phyloP scores from a whole-genome alignment of 2,329 filamentous ascomycete genomes.

The Claviceps digitariae region DNA sequence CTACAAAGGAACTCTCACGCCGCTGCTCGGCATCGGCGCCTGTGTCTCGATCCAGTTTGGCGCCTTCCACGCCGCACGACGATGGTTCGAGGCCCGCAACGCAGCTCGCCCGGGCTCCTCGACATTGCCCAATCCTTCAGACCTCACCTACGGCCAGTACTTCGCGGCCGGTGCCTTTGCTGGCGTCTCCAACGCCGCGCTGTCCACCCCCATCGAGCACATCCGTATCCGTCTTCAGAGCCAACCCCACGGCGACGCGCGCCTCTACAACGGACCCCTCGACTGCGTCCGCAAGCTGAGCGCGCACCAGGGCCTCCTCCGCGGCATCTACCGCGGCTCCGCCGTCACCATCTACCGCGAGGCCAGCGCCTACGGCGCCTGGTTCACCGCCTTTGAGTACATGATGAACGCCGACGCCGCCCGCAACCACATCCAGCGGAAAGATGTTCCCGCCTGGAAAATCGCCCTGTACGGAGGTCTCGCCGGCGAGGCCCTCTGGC shows the following conservation, averaged over 20 bases:
- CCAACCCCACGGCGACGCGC: constrained; percentile 72
- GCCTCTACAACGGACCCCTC: constrained; percentile 69
- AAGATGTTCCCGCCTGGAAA: constrained; percentile 70
- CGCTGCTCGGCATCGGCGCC: constrained; percentile 87
- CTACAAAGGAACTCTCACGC: constrained; percentile 96
- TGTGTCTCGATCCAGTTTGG: constrained; percentile 98
- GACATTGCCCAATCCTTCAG: constrained; percentile 15
- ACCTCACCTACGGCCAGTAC: constrained; percentile 73
- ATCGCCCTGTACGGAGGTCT: constrained; percentile 86
- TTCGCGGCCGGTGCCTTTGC: constrained; percentile 85
- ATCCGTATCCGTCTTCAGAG: constrained; percentile 92
- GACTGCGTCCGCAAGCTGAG: constrained; percentile 85
- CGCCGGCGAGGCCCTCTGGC: constrained; percentile 87
- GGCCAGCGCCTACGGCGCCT: constrained; percentile 86
- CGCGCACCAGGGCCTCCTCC: constrained; percentile 46
- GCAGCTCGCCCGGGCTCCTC: constrained; percentile 41
- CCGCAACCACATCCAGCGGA: constrained; percentile 61
- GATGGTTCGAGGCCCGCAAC: constrained; percentile 70
- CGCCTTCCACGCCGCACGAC: constrained; percentile 84
- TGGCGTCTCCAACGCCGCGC: constrained; percentile 74
- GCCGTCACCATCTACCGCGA: constrained; percentile 78
- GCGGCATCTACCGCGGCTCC: constrained; percentile 75
- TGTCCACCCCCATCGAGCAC: constrained; percentile 91
- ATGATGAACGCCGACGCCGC: constrained; percentile 83
- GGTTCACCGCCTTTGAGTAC: constrained; percentile 93